Evolutionary conservation across 2,329 filamentous ascomycete species (phyloP).

Genomic region (Didymellaceae sp.): DNA sequence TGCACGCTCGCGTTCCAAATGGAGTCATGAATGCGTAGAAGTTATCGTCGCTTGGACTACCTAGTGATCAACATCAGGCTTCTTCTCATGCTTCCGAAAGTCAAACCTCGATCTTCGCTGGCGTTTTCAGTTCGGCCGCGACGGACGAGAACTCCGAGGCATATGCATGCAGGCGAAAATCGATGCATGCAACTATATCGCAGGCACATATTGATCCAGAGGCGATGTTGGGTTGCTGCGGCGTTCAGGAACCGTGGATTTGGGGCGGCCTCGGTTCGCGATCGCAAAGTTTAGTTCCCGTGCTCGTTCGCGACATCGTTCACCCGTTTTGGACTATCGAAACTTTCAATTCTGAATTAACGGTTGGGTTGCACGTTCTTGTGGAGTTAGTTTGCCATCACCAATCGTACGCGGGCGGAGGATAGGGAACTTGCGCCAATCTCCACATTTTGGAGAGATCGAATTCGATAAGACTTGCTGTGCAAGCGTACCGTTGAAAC

Average conservation of each 20-base stretch:
- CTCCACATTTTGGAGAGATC: background rate
- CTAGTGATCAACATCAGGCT: no score
- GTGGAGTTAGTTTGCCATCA: background rate
- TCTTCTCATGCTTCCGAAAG: no score
- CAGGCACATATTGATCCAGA: background rate
- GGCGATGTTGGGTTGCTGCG: background rate
- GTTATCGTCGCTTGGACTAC: no score
- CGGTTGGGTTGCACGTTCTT: background rate
- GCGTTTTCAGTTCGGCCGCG: background rate
- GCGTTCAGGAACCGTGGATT: background rate
- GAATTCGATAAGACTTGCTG: background rate
- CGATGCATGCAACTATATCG: background rate
- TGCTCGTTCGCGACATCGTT: background rate
- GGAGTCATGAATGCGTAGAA: no score
- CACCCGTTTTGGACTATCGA: background rate
- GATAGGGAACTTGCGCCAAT: background rate
- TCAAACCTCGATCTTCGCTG: no score
- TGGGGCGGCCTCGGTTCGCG: background rate
- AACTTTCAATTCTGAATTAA: constrained; percentile 5
- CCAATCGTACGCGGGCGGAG: constrained; percentile 9
- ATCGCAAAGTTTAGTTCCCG: constrained; percentile 11
- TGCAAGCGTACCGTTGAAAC: constrained; percentile 14
- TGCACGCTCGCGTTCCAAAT: no score
- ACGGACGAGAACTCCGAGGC: background rate
- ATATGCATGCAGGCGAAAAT: constrained; percentile 1